Conservation (phyloP, 345 rosid species). For the Crucihimalaya himalaica region DNA sequence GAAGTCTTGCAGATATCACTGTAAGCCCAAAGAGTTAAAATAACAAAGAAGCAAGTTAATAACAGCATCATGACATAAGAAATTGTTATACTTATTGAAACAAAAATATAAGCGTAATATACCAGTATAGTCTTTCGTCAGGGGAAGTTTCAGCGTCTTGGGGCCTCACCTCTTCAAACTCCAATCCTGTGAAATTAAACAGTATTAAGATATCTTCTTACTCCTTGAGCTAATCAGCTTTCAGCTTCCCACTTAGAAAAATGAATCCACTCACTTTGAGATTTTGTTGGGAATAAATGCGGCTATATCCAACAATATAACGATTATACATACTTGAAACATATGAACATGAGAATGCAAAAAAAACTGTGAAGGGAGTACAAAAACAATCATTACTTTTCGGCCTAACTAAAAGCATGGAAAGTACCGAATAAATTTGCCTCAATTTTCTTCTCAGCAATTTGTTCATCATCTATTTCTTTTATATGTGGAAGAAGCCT, state of each 20-base stretch:
- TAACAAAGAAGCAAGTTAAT: not conserved
- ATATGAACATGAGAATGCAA: not conserved
- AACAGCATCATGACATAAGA: not conserved
- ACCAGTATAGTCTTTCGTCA: slow-evolving; percentile 63
- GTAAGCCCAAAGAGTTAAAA: slow-evolving; percentile 23
- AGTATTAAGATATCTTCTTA: not conserved
- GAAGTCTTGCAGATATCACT: slow-evolving; percentile 66
- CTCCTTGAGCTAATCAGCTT: not conserved
- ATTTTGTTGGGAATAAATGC: not conserved
- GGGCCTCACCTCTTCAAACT: slow-evolving; percentile 25
- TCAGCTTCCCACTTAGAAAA: not conserved
- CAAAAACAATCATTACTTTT: not conserved
- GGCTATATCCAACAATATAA: not conserved
- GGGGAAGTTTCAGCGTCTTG: not conserved
- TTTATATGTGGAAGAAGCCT: not conserved
- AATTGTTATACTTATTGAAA: not conserved
- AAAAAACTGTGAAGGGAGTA: not conserved
- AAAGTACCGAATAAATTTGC: slow-evolving; percentile 51
- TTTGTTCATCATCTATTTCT: slow-evolving; percentile 52
- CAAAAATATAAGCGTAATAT: slow-evolving; percentile 5
- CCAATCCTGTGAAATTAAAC: slow-evolving; percentile 18
- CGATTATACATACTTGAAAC: not conserved
- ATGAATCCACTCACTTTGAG: not conserved
- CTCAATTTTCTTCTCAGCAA: slow-evolving; percentile 48
- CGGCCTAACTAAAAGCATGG: not conserved